These are phyloP conservation scores for Berberis vulgaris DNA, from an alignment of 164 flowering plant genomes.

Conservation along the genomic window DNA sequence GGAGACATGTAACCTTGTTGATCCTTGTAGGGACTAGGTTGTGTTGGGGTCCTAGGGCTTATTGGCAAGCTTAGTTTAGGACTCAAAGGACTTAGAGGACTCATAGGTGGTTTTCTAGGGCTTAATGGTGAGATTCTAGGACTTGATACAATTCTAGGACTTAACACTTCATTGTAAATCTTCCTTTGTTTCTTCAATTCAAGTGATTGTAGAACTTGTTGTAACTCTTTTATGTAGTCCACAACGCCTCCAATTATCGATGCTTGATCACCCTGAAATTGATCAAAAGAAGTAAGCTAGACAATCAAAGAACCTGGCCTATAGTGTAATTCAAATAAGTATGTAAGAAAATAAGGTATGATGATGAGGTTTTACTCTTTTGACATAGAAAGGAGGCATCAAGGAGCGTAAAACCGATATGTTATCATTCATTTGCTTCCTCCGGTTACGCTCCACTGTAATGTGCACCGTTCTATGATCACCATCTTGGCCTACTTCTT, in stretches of 20 bases:
- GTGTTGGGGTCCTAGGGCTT: constrained; percentile 91
- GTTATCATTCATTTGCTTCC: constrained; percentile 95
- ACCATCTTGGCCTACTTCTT: constrained; percentile 27
- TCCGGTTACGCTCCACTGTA: constrained; percentile 80
- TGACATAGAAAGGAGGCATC: constrained; percentile 95
- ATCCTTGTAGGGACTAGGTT: constrained; percentile 66
- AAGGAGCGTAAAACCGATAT: constrained; percentile 65
- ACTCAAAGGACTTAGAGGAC: constrained; percentile 16
- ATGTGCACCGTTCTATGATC: constrained; percentile 55
- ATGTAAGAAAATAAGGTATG: not conserved
- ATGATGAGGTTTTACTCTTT: constrained; percentile 38
- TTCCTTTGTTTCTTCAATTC: constrained; percentile 90
- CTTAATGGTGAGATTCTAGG: constrained; percentile 28
- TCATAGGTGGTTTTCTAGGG: constrained; percentile 18
- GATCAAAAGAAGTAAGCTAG: not conserved
- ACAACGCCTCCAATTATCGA: constrained; percentile 95
- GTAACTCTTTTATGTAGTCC: constrained; percentile 81
- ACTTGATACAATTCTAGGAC: constrained; percentile 72
- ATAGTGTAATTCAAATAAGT: not conserved
- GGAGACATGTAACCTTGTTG: constrained; percentile 21
- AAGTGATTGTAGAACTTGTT: constrained; percentile 74
- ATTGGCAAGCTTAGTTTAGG: constrained; percentile 66
- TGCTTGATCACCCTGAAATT: constrained; percentile 88
- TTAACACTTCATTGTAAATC: constrained; percentile 64
- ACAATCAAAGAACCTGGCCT: not conserved